Conservation (phyloP, 306 rosid species). For the Prunus armeniaca region DNA sequence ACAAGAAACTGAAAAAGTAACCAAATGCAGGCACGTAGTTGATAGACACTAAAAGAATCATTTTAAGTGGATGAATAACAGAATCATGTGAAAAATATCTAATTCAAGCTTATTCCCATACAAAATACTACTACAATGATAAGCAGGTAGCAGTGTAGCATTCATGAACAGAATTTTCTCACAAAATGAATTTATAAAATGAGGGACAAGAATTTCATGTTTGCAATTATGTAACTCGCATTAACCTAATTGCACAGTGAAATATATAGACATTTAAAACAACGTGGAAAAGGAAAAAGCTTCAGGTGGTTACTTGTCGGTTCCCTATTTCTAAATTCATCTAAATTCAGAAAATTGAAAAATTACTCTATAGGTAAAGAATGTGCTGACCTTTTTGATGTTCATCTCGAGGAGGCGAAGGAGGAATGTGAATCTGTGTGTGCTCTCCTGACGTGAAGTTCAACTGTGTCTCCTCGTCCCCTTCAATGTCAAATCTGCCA, state of each 20-base stretch:
- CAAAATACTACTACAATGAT: background rate
- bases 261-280: background rate
- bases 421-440: background rate
- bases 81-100: background rate
- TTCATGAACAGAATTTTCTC: background rate
- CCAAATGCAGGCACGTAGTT: background rate
- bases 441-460: background rate
- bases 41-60: background rate
- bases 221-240: background rate
- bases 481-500: background rate
- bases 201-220: background rate
- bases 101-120: background rate
- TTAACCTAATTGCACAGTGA: background rate
- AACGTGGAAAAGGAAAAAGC: too few relatives aligned
- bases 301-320: background rate
- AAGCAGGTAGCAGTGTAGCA: background rate
- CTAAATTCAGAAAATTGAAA: background rate
- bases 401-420: background rate
- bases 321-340: background rate
- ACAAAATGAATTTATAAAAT: background rate
- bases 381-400: background rate
- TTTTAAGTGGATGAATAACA: background rate
- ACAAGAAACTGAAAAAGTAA: background rate
- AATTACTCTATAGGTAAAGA: background rate
- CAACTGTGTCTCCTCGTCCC: background rate